These are phyloP conservation scores for Trichoderma simmonsii DNA, from an alignment of 2,329 filamentous ascomycete genomes.

Conservation along the genomic window DNA sequence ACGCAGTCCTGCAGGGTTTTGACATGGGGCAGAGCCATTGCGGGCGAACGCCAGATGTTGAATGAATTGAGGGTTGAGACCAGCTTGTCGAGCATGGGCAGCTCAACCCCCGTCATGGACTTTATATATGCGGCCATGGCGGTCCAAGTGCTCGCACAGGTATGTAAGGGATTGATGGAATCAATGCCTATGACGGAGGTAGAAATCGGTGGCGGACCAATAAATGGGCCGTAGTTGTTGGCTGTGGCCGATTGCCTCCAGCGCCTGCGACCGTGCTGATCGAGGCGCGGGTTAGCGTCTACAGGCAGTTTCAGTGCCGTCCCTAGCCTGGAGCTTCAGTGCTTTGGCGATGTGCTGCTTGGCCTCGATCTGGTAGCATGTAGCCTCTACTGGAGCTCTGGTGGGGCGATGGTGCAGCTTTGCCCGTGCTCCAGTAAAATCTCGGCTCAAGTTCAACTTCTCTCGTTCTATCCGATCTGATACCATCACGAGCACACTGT, in stretches of 20 bases:
- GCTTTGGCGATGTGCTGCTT: background rate
- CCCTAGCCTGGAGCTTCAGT: background rate
- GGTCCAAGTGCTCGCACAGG: background rate
- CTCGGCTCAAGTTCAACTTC: background rate
- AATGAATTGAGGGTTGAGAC: background rate
- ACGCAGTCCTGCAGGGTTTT: constrained; percentile 70
- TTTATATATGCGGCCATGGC: constrained; percentile 12
- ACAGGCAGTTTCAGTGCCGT: background rate
- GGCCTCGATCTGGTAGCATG: background rate
- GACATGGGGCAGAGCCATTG: constrained; percentile 71
- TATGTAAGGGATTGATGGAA: background rate
- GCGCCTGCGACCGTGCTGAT: background rate
- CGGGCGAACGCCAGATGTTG: background rate
- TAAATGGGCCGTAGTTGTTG: background rate
- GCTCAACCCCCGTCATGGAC: constrained; percentile 9
- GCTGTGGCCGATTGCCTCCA: background rate
- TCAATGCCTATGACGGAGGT: background rate
- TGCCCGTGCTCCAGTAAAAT: background rate
- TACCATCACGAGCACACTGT: background rate
- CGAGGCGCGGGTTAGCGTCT: constrained; percentile 7
- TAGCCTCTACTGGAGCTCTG: background rate
- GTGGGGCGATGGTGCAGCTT: background rate
- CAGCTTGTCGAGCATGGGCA: background rate
- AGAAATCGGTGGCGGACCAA: constrained; percentile 1
- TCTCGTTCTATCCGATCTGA: background rate